These are phyloP conservation scores for Corniculantispora saksenae DNA, from an alignment of 2,329 filamentous ascomycete species.

Conservation along the genomic window DNA sequence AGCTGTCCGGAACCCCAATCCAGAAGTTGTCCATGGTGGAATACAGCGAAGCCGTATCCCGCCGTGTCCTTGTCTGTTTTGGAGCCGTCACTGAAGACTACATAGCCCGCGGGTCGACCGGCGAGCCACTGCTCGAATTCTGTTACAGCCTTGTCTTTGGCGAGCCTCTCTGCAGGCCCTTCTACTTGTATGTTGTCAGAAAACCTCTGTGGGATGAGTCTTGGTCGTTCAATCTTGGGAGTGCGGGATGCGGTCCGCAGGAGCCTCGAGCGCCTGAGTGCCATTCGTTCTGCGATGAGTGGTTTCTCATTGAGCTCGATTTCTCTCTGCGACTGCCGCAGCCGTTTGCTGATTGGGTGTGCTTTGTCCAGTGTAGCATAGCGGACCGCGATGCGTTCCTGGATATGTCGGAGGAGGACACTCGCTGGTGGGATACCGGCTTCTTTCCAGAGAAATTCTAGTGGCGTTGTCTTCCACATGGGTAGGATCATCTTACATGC, in stretches of 20 bases:
- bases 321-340: slow-evolving; percentile 8
- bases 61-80: not conserved
- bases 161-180: not conserved
- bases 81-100: slow-evolving; percentile 8
- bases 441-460: slow-evolving; percentile 13
- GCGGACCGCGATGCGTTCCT: not conserved
- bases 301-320: slow-evolving; percentile 8
- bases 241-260: not conserved
- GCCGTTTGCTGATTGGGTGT: slow-evolving; percentile 5
- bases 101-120: not conserved
- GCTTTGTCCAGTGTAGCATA: slow-evolving; percentile 6
- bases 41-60: slow-evolving; percentile 4
- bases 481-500: slow-evolving; percentile 4
- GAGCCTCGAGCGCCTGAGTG: not conserved
- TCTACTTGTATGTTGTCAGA: slow-evolving; percentile 2
- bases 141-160: slow-evolving; percentile 1
- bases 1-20: not conserved
- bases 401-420: not conserved
- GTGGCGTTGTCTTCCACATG: slow-evolving; percentile 4
- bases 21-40: not conserved
- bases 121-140: slow-evolving; percentile 1
- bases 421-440: slow-evolving; percentile 5
- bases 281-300: slow-evolving; percentile 7
- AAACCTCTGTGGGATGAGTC: slow-evolving; percentile 11
- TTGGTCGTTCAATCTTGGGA: not conserved